These are phyloP conservation scores for Coemansia guatemalensis DNA, from an alignment of 192 early-diverging fungal species.

Conservation along the genomic window DNA sequence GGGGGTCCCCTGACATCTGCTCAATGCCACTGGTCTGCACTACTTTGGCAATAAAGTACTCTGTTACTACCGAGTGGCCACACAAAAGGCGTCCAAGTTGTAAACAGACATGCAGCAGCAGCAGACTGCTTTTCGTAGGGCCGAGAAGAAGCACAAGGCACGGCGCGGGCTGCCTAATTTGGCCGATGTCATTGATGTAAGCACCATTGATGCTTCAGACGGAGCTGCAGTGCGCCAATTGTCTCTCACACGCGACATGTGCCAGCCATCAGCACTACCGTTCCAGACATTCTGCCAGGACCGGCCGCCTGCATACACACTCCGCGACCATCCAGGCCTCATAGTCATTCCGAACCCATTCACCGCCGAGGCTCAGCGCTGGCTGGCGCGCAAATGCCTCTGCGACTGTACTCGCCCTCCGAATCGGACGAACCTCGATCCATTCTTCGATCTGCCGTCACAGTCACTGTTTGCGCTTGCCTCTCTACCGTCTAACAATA, in stretches of 20 bases:
- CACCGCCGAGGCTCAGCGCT: conserved; percentile 65
- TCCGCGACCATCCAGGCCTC: conserved; percentile 61
- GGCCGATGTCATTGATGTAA: conserved; percentile 58
- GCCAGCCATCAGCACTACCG: conserved; percentile 19
- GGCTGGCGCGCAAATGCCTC: conserved; percentile 70
- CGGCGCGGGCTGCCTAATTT: conserved; percentile 56
- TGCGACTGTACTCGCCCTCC: conserved; percentile 74
- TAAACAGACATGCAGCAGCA: conserved; percentile 20
- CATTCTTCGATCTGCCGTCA: conserved; percentile 72
- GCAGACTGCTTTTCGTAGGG: conserved; percentile 69
- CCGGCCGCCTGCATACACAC: conserved; percentile 38
- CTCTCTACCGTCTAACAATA: neutral
- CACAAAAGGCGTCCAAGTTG: neutral
- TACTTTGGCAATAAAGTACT: neutral
- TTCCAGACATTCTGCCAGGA: conserved; percentile 23
- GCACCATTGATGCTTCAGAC: neutral
- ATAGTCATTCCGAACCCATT: conserved; percentile 80
- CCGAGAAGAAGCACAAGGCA: conserved; percentile 63
- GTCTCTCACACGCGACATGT: conserved; percentile 28
- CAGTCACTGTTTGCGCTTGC: conserved; percentile 53
- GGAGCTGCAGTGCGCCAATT: conserved; percentile 21
- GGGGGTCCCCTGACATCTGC: conserved; percentile 10
- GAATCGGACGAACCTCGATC: conserved; percentile 86
- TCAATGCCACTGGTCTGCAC: conserved; percentile 1
- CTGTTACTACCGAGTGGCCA: neutral